These are phyloP conservation scores for Yamadazyma kitorensis DNA, from an alignment of 805 yeast genomes.

Conservation along the genomic window DNA sequence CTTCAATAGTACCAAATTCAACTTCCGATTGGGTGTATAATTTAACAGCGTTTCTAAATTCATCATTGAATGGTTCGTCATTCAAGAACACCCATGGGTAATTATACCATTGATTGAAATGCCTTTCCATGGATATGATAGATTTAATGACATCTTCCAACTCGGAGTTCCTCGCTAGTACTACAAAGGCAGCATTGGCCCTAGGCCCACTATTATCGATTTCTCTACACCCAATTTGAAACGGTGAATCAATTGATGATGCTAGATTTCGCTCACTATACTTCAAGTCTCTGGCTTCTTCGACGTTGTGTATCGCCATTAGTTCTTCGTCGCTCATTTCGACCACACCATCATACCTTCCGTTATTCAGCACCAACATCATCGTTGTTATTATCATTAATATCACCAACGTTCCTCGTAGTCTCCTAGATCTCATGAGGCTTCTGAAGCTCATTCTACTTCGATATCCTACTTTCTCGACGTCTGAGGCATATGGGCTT, in stretches of 20 bases:
- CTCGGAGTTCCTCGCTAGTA: constrained; percentile 80
- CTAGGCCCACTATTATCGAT: constrained; percentile 41
- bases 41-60: constrained; percentile 55
- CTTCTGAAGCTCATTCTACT: too few species aligned
- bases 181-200: constrained; percentile 82
- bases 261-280: constrained; percentile 12
- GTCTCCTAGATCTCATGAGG: too few species aligned
- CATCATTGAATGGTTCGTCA: constrained; percentile 67
- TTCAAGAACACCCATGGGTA: constrained; percentile 92
- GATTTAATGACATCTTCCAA: constrained; percentile 71
- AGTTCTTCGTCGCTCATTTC: background rate
- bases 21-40: constrained; percentile 57
- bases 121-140: constrained; percentile 74
- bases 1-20: constrained; percentile 67
- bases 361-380: too few species aligned
- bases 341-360: too few species aligned
- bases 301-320: constrained; percentile 1
- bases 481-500: too few species aligned
- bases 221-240: constrained; percentile 52
- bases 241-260: constrained; percentile 38
- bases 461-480: too few species aligned
- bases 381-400: too few species aligned
- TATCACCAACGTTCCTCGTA: too few species aligned
- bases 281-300: constrained; percentile 2
- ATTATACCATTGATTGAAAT: constrained; percentile 89